Conservation (phyloP, 2,329 filamentous ascomycete species). For the Blastomyces gilchristii region DNA sequence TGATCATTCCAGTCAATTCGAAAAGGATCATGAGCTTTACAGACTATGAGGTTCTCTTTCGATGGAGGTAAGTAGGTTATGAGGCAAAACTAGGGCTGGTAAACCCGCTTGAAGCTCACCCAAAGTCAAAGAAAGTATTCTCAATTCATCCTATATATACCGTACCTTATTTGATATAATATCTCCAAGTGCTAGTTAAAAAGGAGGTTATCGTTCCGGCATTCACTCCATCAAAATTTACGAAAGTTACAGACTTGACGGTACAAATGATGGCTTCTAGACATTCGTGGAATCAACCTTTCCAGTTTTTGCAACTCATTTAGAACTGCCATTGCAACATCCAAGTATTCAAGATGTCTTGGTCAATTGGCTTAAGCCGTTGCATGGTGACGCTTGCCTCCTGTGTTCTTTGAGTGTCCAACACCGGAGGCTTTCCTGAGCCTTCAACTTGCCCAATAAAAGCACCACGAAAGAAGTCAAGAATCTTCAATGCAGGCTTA, state of each 20-base stretch:
- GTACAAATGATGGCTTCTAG: neutral
- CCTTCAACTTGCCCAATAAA: constrained; percentile 12
- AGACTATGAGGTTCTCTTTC: neutral
- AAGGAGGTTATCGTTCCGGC: neutral
- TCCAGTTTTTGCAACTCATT: neutral
- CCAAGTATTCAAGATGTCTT: constrained; percentile 38
- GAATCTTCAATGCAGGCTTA: constrained; percentile 45
- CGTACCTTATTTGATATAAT: neutral
- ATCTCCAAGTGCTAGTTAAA: neutral
- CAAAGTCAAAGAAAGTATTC: neutral
- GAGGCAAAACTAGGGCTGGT: neutral
- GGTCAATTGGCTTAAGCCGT: constrained; percentile 33
- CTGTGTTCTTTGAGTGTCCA: constrained; percentile 35
- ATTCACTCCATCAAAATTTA: neutral
- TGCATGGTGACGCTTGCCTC: constrained; percentile 36
- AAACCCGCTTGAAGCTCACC: too few relatives aligned
- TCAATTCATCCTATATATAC: neutral
- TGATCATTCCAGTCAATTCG: too few relatives aligned
- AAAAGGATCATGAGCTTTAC: too few relatives aligned
- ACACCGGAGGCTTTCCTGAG: constrained; percentile 24
- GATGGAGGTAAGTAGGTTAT: neutral
- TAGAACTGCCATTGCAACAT: constrained; percentile 9
- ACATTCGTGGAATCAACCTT: neutral
- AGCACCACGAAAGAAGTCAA: constrained; percentile 41
- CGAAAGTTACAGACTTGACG: neutral